Evolutionary conservation across 345 rosid genomes (phyloP).

Genomic region (Salix suchowensis): DNA sequence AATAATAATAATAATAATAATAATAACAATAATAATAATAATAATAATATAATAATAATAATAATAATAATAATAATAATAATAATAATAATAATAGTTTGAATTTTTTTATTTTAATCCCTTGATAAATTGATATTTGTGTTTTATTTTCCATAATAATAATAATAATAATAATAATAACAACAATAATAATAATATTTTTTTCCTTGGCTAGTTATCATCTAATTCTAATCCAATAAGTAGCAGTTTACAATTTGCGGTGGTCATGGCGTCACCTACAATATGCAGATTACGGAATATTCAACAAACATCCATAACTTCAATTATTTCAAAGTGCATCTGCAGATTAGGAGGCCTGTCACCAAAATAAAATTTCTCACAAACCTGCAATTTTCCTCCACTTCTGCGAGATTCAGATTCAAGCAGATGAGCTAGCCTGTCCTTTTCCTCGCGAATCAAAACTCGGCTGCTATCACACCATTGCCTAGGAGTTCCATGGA

Average conservation of each 20-base stretch:
- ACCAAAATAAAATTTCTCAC: constrained; percentile 59
- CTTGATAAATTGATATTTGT: no score
- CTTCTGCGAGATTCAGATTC: constrained; percentile 37
- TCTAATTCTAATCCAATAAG: not conserved
- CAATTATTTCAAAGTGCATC: constrained; percentile 85
- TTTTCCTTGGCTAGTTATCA: no score
- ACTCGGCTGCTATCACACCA: constrained; percentile 63
- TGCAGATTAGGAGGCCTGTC: constrained; percentile 54
- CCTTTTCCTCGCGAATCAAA: constrained; percentile 62
- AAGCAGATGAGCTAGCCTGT: constrained; percentile 46
- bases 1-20: no score
- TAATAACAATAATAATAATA: no score
- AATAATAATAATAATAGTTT: no score
- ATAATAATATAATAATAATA: no score
- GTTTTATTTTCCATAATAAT: no score
- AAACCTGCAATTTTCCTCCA: constrained; percentile 46
- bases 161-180: no score
- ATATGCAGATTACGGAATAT: not conserved
- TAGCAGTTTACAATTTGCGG: not conserved
- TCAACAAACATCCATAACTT: constrained; percentile 56
- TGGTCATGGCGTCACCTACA: not conserved
- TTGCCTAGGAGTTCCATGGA: constrained; percentile 94
- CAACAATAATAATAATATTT: no score
- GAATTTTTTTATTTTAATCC: no score
- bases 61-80: no score